Percentiles rank a stretch among this genome's conserved stretches.
These are phyloP conservation scores for Cymbopogon citratus DNA, from an alignment of 176 grass and related monocot genomes.

Conservation along the genomic window DNA sequence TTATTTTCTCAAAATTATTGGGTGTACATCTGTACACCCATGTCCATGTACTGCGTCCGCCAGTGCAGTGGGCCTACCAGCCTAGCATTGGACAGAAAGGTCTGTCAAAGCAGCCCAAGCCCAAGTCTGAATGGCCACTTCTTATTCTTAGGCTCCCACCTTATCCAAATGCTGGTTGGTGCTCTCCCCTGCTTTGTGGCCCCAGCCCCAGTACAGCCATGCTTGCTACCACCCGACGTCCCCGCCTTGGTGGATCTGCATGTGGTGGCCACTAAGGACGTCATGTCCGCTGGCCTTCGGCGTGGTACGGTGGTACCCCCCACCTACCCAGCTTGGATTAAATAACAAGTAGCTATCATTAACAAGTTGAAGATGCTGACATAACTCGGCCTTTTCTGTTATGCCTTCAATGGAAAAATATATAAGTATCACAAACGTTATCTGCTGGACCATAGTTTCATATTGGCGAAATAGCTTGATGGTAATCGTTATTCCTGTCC, in stretches of 20 bases:
- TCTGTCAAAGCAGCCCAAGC: not conserved
- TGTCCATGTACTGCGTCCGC: too few relatives aligned
- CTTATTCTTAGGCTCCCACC: not conserved
- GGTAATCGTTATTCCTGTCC: not conserved
- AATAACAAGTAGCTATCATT: not conserved
- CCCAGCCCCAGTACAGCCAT: not conserved
- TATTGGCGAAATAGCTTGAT: not conserved
- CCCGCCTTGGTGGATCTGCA: not conserved
- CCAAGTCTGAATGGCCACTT: not conserved
- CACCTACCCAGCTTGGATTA: not conserved
- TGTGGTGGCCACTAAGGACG: not conserved
- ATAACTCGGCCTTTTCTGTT: not conserved
- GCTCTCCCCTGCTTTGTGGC: not conserved
- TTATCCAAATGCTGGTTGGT: not conserved
- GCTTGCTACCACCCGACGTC: not conserved
- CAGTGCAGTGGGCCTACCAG: not conserved
- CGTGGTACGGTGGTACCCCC: not conserved
- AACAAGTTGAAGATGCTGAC: not conserved
- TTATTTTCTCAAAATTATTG: too few relatives aligned
- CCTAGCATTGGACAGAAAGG: not conserved
- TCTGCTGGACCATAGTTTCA: not conserved
- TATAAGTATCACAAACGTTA: not conserved
- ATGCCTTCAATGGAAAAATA: not conserved
- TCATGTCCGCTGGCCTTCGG: not conserved
- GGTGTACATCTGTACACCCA: too few relatives aligned